A percentile compares a stretch with the other conserved stretches of the same genome.
These are phyloP conservation scores for Puccinia hordei DNA, from an alignment of 1,284 basidiomycete species.

Conservation along the genomic window DNA sequence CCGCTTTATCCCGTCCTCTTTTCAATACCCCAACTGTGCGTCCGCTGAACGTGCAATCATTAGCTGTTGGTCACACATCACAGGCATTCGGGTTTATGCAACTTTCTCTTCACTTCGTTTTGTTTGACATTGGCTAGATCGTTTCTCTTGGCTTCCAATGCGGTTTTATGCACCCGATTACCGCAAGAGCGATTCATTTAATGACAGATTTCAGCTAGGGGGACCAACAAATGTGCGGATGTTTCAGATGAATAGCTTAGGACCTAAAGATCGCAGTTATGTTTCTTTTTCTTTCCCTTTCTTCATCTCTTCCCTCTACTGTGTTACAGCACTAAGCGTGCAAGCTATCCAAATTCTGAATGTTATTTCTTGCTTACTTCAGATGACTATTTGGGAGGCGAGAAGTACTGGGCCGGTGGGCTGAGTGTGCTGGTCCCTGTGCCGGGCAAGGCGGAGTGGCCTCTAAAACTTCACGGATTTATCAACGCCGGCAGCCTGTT, in stretches of 20 bases:
- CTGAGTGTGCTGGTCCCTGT: constrained; percentile 77
- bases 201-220: constrained; percentile 88
- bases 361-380: constrained; percentile 8
- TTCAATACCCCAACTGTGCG: constrained; percentile 60
- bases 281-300: constrained; percentile 41
- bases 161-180: constrained; percentile 68
- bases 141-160: constrained; percentile 68
- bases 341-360: neutral
- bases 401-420: constrained; percentile 81
- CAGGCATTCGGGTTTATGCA: neutral
- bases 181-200: constrained; percentile 64
- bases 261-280: constrained; percentile 76
- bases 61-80: neutral
- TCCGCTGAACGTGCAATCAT: constrained; percentile 56
- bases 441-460: constrained; percentile 79
- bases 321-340: neutral
- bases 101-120: neutral
- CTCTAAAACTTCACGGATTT: constrained; percentile 81
- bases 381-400: constrained; percentile 81
- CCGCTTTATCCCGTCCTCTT: constrained; percentile 68
- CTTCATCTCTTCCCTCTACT: neutral
- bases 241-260: constrained; percentile 81
- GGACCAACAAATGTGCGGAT: constrained; percentile 86
- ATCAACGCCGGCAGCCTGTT: constrained; percentile 83
- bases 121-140: constrained; percentile 61